Evolutionary conservation across 2,329 filamentous ascomycete species (phyloP), one percentile per base, ranked within the genome.

Genomic region (Beauveria bassiana): DNA sequence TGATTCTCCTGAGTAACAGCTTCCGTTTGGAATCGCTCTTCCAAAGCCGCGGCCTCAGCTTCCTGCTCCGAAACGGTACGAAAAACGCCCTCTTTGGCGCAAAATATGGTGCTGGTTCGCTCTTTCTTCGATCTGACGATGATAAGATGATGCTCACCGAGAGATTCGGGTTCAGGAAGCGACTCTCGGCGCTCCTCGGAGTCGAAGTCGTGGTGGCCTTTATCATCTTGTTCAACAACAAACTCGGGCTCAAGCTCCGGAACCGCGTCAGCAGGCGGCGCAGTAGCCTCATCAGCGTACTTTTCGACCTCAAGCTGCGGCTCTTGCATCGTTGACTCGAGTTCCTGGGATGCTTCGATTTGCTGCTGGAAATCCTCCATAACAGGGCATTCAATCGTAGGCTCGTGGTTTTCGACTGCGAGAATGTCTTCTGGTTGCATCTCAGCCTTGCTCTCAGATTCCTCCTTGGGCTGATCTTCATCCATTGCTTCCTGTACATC

Each of bases 31-130:
- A 69, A 45, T 22, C 46, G 60, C 28, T 62, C 71, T 61, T 78
- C 74, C 61, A 80, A 70, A 5, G 74, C 76, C 20, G 77, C 76
- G 9, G 79, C 76, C 62, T 83, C 80, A 12, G 79, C 76, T 62
- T 83, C 80, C 63, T 80, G 74, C 65, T 84, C 78, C 1, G 84
- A 83, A 50, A 86, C 74, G 2, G 84, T 84, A 53, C 82, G 81
- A 69, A 88, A 87, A 60, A 85, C 82, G 53, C 85, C 87, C 68
- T 87, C 80, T 20, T 81, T 80, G 5, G 86, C 83, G 14, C 84
- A 80, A 66, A 88, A 83, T 59, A 86, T 79, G 43, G 80, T 82
- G 68, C 77, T 82, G 28, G 70, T 80, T 66, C 76, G 75, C 67
- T 71, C 78, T 58, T 76, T 74, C 60, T 69, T 74, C 12, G 72